Evolutionary conservation across 2,329 filamentous ascomycete genomes (phyloP).

Genomic region (Diplodia seriata): DNA sequence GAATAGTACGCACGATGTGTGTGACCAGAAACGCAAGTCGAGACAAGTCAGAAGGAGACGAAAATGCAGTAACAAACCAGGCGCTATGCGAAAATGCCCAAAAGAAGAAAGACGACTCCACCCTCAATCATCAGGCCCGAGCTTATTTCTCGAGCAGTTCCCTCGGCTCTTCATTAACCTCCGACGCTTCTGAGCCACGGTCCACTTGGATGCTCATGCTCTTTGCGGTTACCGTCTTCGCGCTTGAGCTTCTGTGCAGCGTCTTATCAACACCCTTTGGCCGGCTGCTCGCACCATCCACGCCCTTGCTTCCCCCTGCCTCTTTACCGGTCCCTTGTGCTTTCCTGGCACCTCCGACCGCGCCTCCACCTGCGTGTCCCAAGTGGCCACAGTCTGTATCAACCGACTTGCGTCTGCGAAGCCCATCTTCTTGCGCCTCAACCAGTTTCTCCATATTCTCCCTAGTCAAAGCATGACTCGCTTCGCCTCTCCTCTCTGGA

Average conservation of each 20-base stretch:
- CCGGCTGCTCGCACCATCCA: not conserved
- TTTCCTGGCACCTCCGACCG: not conserved
- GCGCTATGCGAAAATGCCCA: not conserved
- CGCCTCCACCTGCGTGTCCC: not conserved
- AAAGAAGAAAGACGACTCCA: not conserved
- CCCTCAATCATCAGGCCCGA: not conserved
- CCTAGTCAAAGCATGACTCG: conserved; percentile 45
- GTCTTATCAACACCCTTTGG: not conserved
- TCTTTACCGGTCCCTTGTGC: not conserved
- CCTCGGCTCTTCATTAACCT: not conserved
- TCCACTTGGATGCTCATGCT: not conserved
- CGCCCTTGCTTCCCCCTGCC: not conserved
- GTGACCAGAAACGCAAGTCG: not conserved
- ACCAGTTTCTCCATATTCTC: conserved; percentile 36
- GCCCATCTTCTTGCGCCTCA: conserved; percentile 19
- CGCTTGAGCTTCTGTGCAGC: conserved; percentile 19
- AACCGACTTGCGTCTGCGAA: not conserved
- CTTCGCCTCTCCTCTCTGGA: conserved; percentile 35
- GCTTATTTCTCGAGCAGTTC: not conserved
- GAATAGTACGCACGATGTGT: not conserved
- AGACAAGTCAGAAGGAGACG: not conserved
- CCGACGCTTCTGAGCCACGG: not conserved
- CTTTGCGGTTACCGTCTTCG: conserved; percentile 2
- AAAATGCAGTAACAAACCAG: not conserved
- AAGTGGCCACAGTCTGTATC: not conserved